Evolutionary conservation across 257 asterid species (phyloP), one percentile per base, ranked within the genome.

Genomic region (Przewalskia tangutica): DNA sequence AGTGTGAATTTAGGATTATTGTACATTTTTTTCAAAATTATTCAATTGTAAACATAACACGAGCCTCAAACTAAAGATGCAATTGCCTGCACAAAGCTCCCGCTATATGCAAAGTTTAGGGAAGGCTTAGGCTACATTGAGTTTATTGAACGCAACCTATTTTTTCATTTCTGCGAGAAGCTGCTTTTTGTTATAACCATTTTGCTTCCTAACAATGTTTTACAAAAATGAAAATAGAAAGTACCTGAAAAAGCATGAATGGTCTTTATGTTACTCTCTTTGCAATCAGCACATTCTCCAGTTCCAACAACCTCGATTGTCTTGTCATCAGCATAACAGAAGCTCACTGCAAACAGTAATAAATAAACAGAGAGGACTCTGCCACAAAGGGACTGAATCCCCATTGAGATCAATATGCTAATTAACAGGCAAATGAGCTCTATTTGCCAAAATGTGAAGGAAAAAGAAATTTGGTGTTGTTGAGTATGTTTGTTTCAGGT

Each of bases 281-380:
- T 68, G 73, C 97, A 92, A 50, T 92, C 97, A 8, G 89, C 91
- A 85, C 95, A 92, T 18, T 89, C 87, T 4, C 75, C 93, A 9
- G 81, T 50, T 4, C 95, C 97, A 13, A 88, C 91, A 84, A 91
- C 93, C 84, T 90, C 85, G 14, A 92, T 84, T 27, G 88, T 85
- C 64, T 34, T 82, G 27, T 84, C 83, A 79, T 65, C 86, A 14
- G 91, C 95, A 63, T 71, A 62, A 84, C 93, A 89, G 12, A 86
- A 81, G 84, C 54, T 83, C 17, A 76, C 80, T 82, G 86, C 85
- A 81, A 84, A 46, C 10, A 82, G 38, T 13, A 88, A 77, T 70
- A 85, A 85, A 27, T 84, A 70, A 8, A 89, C 56, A 32, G 86
- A 79, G 51, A 89, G 68, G 79, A 48, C 46, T 68, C 32, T 27